These are phyloP conservation scores for Triticum timopheevii DNA, from an alignment of 176 grass and related monocot genomes.

Conservation along the genomic window DNA sequence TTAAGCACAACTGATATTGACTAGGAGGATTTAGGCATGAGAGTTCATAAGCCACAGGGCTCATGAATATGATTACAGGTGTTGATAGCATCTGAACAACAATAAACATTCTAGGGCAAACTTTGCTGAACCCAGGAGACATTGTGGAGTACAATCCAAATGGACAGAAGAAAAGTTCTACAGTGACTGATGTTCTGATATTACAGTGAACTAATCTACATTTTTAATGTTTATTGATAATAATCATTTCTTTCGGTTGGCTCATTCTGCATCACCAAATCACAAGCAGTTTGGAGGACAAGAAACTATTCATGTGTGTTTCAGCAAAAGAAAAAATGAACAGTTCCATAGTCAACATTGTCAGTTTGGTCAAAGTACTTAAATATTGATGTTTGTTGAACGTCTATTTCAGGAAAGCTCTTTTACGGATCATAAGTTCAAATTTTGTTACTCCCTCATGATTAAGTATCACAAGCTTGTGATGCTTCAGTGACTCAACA, in stretches of 20 bases:
- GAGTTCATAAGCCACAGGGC: background rate
- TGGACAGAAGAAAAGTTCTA: background rate
- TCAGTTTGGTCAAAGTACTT: no score
- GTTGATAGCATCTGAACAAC: background rate
- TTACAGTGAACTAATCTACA: background rate
- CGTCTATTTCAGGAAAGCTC: background rate
- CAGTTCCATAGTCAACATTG: no score
- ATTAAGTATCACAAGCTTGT: background rate
- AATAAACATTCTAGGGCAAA: background rate
- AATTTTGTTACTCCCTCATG: background rate
- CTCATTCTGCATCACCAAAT: no score
- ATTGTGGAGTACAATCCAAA: background rate
- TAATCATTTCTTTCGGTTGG: background rate
- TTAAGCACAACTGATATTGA: slow-evolving; percentile 4
- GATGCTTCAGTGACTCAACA: background rate
- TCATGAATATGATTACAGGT: background rate
- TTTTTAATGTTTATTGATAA: background rate
- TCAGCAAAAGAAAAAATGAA: no score
- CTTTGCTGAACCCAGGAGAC: background rate
- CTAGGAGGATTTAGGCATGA: background rate
- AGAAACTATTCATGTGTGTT: no score
- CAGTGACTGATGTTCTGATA: background rate
- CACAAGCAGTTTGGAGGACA: no score
- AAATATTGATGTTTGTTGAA: background rate
- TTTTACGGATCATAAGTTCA: background rate